A percentile compares a stretch with the other conserved stretches of the same genome.
Evolutionary conservation across 129 eudicot species (phyloP).

Genomic region (Flaveria ramosissima): DNA sequence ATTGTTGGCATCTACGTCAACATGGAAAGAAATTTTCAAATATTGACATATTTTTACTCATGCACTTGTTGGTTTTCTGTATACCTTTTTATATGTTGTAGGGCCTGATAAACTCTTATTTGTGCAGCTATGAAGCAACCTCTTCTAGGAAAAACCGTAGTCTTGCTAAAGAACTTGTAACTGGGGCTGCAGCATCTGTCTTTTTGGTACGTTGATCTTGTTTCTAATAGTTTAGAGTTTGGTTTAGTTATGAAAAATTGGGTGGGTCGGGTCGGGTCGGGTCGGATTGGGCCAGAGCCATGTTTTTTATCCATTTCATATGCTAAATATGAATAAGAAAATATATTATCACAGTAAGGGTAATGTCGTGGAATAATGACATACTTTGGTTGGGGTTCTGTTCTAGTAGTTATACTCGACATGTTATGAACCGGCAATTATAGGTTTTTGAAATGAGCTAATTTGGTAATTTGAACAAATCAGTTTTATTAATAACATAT

Average conservation of each 20-base stretch:
- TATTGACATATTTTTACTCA: not conserved
- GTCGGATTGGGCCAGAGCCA: not conserved
- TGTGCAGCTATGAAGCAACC: conserved; percentile 92
- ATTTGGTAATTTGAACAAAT: not conserved
- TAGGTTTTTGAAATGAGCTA: not conserved
- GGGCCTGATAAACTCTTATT: not conserved
- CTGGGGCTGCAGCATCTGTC: conserved; percentile 90
- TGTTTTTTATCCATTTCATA: not conserved
- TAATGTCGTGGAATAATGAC: not conserved
- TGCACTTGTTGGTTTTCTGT: not conserved
- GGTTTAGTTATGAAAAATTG: not conserved
- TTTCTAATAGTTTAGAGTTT: not conserved
- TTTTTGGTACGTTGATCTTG: conserved; percentile 64
- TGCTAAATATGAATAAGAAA: not conserved
- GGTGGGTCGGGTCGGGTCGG: not conserved
- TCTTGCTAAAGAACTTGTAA: conserved; percentile 79
- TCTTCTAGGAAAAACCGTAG: conserved; percentile 84
- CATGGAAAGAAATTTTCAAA: not conserved
- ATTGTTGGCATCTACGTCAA: not conserved
- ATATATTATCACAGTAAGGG: not conserved
- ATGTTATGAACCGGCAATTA: not conserved
- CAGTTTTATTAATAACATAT: no score
- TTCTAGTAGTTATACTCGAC: no score
- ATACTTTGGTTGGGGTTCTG: no score
- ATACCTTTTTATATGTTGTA: not conserved